phyloP scores from a whole-genome alignment of 306 rosid genomes.

The Quercus agrifolia region DNA sequence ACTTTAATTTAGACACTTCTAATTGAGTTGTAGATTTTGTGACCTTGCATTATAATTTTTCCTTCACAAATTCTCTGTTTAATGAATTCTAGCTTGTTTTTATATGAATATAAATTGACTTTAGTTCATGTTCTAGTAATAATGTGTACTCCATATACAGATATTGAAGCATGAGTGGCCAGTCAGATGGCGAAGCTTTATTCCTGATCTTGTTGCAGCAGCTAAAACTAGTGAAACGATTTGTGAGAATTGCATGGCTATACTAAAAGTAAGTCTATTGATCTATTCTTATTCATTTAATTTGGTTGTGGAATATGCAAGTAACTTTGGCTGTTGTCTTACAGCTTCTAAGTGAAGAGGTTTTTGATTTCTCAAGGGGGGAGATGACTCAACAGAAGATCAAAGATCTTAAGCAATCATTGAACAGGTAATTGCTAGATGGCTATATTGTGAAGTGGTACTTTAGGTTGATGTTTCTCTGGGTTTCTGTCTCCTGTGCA shows the following conservation, averaged over 20 bases:
- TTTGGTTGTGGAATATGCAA: not conserved
- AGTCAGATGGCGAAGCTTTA: constrained; percentile 80
- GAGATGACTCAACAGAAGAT: constrained; percentile 69
- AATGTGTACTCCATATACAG: constrained; percentile 36
- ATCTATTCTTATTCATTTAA: not conserved
- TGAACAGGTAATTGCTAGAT: constrained; percentile 64
- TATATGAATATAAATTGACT: not conserved
- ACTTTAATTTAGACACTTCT: not conserved
- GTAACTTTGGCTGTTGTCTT: constrained; percentile 11
- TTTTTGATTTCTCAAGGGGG: constrained; percentile 69
- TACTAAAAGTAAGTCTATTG: constrained; percentile 60
- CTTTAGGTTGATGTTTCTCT: not conserved
- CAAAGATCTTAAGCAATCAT: constrained; percentile 61
- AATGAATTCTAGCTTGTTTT: not conserved
- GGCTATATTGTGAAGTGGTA: not conserved
- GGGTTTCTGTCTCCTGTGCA: not conserved
- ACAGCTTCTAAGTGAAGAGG: constrained; percentile 68
- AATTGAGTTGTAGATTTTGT: not conserved
- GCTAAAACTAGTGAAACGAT: constrained; percentile 95
- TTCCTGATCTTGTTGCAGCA: constrained; percentile 93
- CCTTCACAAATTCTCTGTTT: not conserved
- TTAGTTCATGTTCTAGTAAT: not conserved
- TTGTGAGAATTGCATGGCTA: constrained; percentile 96
- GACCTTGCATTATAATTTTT: not conserved
- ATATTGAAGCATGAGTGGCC: constrained; percentile 99